phyloP scores from a whole-genome alignment of 73 alveolate species.

The Symbiodinium natans region DNA sequence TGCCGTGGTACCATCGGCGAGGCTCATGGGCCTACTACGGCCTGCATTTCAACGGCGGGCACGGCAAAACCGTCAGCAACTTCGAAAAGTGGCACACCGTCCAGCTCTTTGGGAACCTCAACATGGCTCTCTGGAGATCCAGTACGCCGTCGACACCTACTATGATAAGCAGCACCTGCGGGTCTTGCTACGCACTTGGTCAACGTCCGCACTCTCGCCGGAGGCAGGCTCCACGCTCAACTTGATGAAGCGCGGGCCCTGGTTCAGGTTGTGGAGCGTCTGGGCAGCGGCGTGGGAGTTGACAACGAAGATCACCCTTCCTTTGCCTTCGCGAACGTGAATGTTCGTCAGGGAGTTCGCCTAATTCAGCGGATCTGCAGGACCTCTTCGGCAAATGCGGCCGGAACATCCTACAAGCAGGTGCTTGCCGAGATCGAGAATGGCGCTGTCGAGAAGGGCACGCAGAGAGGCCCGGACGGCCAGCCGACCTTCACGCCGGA shows the following conservation, averaged over 20 bases:
- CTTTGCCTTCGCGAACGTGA: too few relatives aligned
- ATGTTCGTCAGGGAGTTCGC: too few relatives aligned
- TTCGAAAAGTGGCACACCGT: constrained; percentile 29
- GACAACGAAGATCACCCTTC: too few relatives aligned
- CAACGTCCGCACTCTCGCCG: constrained; percentile 15
- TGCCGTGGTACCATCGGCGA: neutral
- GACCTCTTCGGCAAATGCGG: neutral
- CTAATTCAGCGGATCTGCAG: too few relatives aligned
- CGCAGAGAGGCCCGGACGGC: neutral
- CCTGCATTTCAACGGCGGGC: neutral
- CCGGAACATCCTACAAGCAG: neutral
- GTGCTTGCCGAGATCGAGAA: neutral
- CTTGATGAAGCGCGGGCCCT: constrained; percentile 7
- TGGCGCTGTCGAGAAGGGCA: neutral
- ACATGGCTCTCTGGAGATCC: neutral
- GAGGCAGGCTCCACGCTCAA: constrained; percentile 5
- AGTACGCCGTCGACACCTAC: neutral
- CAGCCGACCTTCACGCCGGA: constrained; percentile 20
- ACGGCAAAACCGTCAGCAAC: constrained; percentile 1
- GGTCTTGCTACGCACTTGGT: constrained; percentile 24
- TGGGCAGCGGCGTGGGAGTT: neutral
- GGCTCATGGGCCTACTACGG: neutral
- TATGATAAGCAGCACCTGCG: neutral
- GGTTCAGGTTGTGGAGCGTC: constrained; percentile 11
- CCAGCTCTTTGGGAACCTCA: constrained; percentile 23